Conservation (phyloP, 2,329 filamentous ascomycete species). For the Paramyrothecium sp. region DNA sequence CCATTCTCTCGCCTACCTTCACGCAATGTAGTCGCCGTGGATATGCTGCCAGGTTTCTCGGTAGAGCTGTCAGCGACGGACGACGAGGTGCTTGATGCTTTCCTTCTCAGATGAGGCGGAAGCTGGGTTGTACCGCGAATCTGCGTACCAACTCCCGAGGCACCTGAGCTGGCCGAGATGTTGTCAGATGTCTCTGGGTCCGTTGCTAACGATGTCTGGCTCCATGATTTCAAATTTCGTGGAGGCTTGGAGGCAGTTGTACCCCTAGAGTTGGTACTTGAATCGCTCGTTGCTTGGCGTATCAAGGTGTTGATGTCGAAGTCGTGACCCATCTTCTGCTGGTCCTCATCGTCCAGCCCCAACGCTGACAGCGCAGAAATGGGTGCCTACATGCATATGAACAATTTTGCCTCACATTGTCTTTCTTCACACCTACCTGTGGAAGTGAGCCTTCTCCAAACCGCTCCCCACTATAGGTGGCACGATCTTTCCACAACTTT, state of each 20-base stretch:
- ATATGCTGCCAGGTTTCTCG: slow-evolving; percentile 14
- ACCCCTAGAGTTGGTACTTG: too few species aligned
- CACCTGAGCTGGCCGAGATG: not conserved
- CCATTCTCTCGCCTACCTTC: slow-evolving; percentile 7
- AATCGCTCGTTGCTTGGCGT: too few species aligned
- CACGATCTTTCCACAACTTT: slow-evolving; percentile 2
- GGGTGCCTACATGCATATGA: too few species aligned
- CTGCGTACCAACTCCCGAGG: not conserved
- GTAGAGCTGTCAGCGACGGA: not conserved
- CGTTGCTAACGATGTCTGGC: too few species aligned
- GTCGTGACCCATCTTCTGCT: too few species aligned
- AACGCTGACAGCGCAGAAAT: too few species aligned
- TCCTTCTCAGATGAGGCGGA: slow-evolving; percentile 6
- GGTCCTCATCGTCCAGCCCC: too few species aligned
- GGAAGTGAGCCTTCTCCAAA: not conserved
- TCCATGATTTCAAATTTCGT: too few species aligned
- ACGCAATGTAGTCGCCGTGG: slow-evolving; percentile 27
- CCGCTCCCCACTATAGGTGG: not conserved
- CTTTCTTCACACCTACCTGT: not conserved
- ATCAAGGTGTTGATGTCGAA: too few species aligned
- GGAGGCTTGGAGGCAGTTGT: too few species aligned
- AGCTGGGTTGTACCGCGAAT: not conserved
- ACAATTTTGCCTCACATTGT: too few species aligned
- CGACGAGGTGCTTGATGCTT: not conserved
- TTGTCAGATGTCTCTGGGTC: too few species aligned